Percentiles rank a stretch among this genome's conserved stretches.
phyloP scores from a whole-genome alignment of 257 asterid species.

The Fraxinus excelsior region DNA sequence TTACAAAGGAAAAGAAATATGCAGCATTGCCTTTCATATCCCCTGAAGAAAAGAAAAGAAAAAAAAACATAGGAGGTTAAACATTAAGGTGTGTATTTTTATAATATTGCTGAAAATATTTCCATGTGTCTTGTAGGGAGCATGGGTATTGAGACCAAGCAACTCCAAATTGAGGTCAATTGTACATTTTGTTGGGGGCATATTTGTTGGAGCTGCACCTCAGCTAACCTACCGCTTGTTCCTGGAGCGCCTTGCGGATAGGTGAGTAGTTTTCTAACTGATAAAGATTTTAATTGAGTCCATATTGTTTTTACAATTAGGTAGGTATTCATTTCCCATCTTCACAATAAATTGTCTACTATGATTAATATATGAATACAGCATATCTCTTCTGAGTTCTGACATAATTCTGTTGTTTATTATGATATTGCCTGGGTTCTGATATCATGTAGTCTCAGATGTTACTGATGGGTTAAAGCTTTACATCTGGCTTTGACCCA shows the following conservation, averaged over 20 bases:
- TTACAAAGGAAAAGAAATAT: not conserved
- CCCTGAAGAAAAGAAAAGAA: not conserved
- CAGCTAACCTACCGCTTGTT: conserved; percentile 91
- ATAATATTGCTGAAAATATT: conserved; percentile 19
- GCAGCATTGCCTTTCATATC: not conserved
- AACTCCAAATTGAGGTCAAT: conserved; percentile 52
- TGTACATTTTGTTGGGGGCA: conserved; percentile 88
- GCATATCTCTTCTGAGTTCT: not conserved
- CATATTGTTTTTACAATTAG: not conserved
- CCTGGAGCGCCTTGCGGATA: conserved; percentile 84
- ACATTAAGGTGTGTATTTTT: not conserved
- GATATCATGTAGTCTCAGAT: not conserved
- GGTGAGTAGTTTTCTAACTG: conserved; percentile 42
- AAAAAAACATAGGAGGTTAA: not conserved
- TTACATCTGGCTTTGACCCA: not conserved
- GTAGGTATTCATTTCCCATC: conserved; percentile 4
- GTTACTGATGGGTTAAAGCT: not conserved
- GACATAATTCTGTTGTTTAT: conserved; percentile 8
- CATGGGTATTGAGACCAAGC: conserved; percentile 86
- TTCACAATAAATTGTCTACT: not conserved
- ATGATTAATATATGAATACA: not conserved
- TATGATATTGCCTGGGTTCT: conserved; percentile 10
- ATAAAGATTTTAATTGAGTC: conserved; percentile 3
- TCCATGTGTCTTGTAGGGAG: conserved; percentile 55
- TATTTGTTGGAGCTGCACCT: conserved; percentile 98